Base-by-base conservation (phyloP, 202 grass and related monocot genomes). In the Digitaria exilis region DNA sequence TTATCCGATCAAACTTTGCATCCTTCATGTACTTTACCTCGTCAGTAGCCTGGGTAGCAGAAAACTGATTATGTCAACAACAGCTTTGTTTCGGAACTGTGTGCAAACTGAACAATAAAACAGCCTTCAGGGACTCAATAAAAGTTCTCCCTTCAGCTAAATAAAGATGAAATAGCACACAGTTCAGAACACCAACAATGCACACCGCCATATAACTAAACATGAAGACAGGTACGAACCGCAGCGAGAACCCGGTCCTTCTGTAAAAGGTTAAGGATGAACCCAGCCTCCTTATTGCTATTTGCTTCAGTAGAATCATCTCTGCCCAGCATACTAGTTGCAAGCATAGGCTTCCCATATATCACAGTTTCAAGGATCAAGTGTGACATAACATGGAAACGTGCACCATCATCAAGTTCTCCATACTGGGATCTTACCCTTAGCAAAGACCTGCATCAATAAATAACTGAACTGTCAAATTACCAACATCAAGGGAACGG, bases 321-420 rank as follows among this genome's bases (percentile, higher is more conserved):
- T 81, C 84, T 83, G 49, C 87, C 92, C 70, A 85, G 73, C 45
- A 95, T 93, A 90, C 74, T 93, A 86, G 84, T 87, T 29, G 89
- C 87, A 79, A 98, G 89, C 85, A 98, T 87, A 78, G 87, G 85
- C 84, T 95, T 98, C 17, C 92, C 96, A 79, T 80, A 93, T 69
- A 88, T 95, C 75, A 98, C 89, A 79, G 82, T 93, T 84, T 98
- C 96, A 80, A 98, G 85, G 87, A 98, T 91, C 81, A 98, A 75
- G 43, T 93, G 96, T 3, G 93, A 93, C 24, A 95, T 88, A 77
- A 93, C 80, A 84, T 98, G 91, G 55, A 87, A 98, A 57, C 96
- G 92, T 58, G 91, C 96, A 60, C 96, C 96, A 67, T 93, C 96
- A 87, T 98, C 96, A 77, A 95, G 82, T 69, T 81, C 70, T 22